phyloP scores from a whole-genome alignment of 2,329 filamentous ascomycete genomes.

The Teratosphaeria pseudoeucalypti region DNA sequence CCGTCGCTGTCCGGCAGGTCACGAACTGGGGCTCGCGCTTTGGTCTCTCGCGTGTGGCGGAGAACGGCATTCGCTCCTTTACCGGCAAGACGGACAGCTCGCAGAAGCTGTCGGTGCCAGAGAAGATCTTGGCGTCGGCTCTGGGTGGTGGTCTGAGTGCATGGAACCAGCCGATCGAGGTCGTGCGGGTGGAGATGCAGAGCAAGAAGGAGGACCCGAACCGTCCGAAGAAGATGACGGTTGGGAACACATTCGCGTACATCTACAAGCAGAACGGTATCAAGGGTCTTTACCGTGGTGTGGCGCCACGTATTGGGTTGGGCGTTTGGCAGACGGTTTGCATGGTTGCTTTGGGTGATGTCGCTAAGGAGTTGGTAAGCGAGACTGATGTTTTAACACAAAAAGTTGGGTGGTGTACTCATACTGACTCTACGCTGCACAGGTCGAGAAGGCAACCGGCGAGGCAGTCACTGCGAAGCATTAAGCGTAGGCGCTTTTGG shows the following conservation, averaged over 20 bases:
- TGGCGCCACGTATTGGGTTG: slow-evolving; percentile 85
- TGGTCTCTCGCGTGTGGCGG: slow-evolving; percentile 82
- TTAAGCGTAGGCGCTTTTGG: slow-evolving; percentile 28
- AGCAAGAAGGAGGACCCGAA: slow-evolving; percentile 97
- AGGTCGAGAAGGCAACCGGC: slow-evolving; percentile 42
- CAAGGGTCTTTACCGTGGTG: slow-evolving; percentile 89
- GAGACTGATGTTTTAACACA: background rate
- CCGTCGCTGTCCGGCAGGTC: slow-evolving; percentile 96
- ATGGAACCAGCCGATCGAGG: slow-evolving; percentile 99
- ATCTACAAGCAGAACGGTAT: slow-evolving; percentile 86
- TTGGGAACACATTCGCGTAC: slow-evolving; percentile 70
- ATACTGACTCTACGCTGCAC: background rate
- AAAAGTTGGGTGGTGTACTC: background rate
- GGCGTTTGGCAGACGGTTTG: slow-evolving; percentile 99
- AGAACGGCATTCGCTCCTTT: slow-evolving; percentile 69
- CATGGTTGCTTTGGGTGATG: slow-evolving; percentile 97
- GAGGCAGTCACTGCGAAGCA: slow-evolving; percentile 56
- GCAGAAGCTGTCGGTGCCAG: slow-evolving; percentile 64
- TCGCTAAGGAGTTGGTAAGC: slow-evolving; percentile 49
- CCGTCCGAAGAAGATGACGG: slow-evolving; percentile 97
- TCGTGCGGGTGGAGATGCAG: slow-evolving; percentile 99
- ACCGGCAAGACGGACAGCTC: slow-evolving; percentile 64
- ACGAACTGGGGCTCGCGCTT: slow-evolving; percentile 99
- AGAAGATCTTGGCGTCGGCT: slow-evolving; percentile 82
- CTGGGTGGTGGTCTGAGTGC: slow-evolving; percentile 89